Percentiles rank a stretch among this genome's conserved stretches.
Conservation (phyloP, 371 early-diverging fungal species). For the Aphelidium insulamus region DNA sequence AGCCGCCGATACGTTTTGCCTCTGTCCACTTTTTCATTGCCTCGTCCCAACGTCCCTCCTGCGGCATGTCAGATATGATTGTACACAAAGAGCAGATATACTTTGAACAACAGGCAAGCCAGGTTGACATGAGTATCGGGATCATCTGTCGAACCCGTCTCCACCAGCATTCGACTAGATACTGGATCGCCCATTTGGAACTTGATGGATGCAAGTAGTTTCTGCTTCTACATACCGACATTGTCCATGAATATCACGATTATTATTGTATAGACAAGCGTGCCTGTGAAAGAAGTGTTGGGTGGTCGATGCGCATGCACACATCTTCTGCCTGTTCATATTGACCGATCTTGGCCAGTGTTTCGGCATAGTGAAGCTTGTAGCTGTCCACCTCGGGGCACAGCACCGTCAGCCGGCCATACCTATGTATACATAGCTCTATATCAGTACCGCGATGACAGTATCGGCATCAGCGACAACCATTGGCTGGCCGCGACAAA, state of each 20-base stretch:
- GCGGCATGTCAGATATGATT: background rate
- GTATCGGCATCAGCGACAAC: slow-evolving; percentile 2
- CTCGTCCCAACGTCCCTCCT: slow-evolving; percentile 23
- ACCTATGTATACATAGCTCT: slow-evolving; percentile 9
- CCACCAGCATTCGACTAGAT: slow-evolving; percentile 16
- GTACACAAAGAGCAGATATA: slow-evolving; percentile 1
- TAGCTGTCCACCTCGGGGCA: slow-evolving; percentile 20
- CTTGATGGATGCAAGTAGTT: slow-evolving; percentile 23
- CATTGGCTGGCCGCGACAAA: slow-evolving; percentile 13
- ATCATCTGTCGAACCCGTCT: slow-evolving; percentile 15
- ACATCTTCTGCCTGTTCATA: slow-evolving; percentile 17
- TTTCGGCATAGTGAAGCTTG: slow-evolving; percentile 21
- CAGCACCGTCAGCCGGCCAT: slow-evolving; percentile 17
- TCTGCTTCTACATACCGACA: slow-evolving; percentile 8
- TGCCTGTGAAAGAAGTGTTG: slow-evolving; percentile 13
- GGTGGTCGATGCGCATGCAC: slow-evolving; percentile 13
- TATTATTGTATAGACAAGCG: background rate
- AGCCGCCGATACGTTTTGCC: slow-evolving; percentile 16
- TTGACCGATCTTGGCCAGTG: slow-evolving; percentile 20
- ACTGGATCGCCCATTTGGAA: slow-evolving; percentile 19
- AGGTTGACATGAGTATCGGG: slow-evolving; percentile 20
- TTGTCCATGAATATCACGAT: no score
- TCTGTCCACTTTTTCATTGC: slow-evolving; percentile 16
- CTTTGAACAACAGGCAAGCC: slow-evolving; percentile 22
- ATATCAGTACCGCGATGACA: background rate